Conservation (phyloP, 2,329 filamentous ascomycete species). For the Elsinoe batatas region DNA sequence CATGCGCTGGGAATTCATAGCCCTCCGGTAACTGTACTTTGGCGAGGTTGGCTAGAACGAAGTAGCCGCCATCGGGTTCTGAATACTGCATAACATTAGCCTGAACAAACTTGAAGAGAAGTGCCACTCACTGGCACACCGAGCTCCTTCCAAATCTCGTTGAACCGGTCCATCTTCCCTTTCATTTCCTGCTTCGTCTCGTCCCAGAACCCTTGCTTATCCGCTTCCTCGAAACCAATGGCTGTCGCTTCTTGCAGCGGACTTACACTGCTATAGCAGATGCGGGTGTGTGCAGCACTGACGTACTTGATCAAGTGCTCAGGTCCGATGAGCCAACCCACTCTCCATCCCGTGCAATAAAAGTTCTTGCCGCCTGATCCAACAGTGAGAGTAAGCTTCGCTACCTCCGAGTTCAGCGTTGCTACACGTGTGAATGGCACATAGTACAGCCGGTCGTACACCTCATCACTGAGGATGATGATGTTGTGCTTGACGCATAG, state of each 20-base stretch:
- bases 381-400: conserved; percentile 79
- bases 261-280: conserved; percentile 90
- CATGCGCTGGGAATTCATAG: conserved; percentile 84
- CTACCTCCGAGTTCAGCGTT: conserved; percentile 82
- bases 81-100: conserved; percentile 49
- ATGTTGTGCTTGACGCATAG: conserved; percentile 88
- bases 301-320: conserved; percentile 85
- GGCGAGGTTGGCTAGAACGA: conserved; percentile 86
- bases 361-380: conserved; percentile 97
- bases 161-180: conserved; percentile 77
- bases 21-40: conserved; percentile 74
- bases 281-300: conserved; percentile 83
- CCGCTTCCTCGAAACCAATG: conserved; percentile 86
- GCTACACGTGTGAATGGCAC: conserved; percentile 89
- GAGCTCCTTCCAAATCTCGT: conserved; percentile 47
- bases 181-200: conserved; percentile 78
- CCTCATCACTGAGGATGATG: conserved; percentile 56
- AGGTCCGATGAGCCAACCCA: conserved; percentile 88
- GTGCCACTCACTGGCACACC: conserved; percentile 30
- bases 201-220: conserved; percentile 78
- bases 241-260: conserved; percentile 91
- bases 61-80: conserved; percentile 93
- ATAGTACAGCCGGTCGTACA: conserved; percentile 93
- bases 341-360: conserved; percentile 94
- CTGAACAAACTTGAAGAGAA: not conserved